Conservation (phyloP, 2,329 filamentous ascomycete species). For the Aspergillus calidoustus region DNA sequence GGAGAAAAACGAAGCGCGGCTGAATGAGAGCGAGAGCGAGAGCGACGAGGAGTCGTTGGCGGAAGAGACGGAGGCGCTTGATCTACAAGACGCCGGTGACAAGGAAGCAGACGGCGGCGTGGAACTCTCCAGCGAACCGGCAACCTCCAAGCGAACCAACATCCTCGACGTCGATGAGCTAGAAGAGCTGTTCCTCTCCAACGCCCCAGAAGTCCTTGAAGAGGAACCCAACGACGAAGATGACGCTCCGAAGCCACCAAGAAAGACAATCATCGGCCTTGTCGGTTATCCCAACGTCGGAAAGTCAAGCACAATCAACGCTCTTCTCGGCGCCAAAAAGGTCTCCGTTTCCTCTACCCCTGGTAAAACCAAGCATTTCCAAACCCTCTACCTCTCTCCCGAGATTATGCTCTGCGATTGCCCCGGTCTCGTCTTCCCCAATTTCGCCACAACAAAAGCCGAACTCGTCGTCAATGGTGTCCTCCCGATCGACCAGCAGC, state of each 20-base stretch:
- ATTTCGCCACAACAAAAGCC: constrained; percentile 95
- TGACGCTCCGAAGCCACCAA: constrained; percentile 50
- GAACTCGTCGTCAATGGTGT: constrained; percentile 95
- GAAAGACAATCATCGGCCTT: constrained; percentile 84
- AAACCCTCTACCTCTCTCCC: constrained; percentile 92
- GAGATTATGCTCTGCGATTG: constrained; percentile 94
- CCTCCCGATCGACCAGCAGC: constrained; percentile 92
- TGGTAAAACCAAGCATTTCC: constrained; percentile 99
- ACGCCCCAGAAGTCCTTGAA: constrained; percentile 59
- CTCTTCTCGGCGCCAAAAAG: constrained; percentile 97
- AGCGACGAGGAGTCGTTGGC: not conserved
- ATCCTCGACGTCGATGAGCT: constrained; percentile 94
- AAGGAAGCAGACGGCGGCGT: constrained; percentile 38
- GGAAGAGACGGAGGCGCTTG: constrained; percentile 18
- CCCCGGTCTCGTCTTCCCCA: constrained; percentile 96
- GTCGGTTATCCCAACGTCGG: constrained; percentile 99
- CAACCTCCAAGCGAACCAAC: constrained; percentile 59
- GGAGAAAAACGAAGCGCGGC: constrained; percentile 77
- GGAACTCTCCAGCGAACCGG: constrained; percentile 12
- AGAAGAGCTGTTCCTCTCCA: constrained; percentile 81
- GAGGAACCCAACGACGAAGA: constrained; percentile 43
- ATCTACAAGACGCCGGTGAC: constrained; percentile 31
- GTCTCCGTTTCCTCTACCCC: constrained; percentile 97
- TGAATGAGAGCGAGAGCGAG: constrained; percentile 57
- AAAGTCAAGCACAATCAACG: constrained; percentile 99